Evolutionary conservation across 441 rosid species (phyloP), one percentile per base, ranked within the genome.

Genomic region (Gossypium gossypioides): DNA sequence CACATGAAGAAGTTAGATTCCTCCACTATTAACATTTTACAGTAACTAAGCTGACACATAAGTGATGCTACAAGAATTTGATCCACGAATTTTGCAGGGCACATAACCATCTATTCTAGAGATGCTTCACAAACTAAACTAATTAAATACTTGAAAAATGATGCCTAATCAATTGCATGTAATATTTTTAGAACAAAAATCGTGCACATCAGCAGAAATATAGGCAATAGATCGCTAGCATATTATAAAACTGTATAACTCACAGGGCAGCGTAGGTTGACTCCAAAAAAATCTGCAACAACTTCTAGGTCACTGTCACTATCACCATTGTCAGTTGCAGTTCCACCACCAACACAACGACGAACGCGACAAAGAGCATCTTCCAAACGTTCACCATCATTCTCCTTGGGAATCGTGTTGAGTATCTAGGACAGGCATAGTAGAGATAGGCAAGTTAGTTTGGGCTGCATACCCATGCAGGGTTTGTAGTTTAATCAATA

Each of bases 291-390:
- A 71, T 96, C 98, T 52, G 98, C 99, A 79, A 96, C 98, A 75
- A 96, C 98, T 89, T 96, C 98, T 72, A 93, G 72, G 76, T 96
- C 99, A 80, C 98, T 96, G 79, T 96, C 99, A 72, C 99, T 90
- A 71, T 90, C 98, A 18, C 92, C 92, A 85, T 87, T 83, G 67
- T 92, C 97, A 56, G 89, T 83, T 44, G 85, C 80, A 73, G 83
- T 80, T 68, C 96, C 96, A 79, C 99, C 98, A 71, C 98, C 98
- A 79, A 90, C 78, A 70, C 97, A 92, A 56, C 98, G 95, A 44
- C 95, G 81, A 67, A 95, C 93, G 27, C 99, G 99, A 70, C 89
- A 85, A 65, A 95, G 86, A 71, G 99, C 97, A 58, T 92, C 93
- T 75, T 89, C 97, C 72, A 95, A 86, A 25, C 2, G 66, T 86